These are phyloP conservation scores for Vitellaria paradoxa DNA, from an alignment of 179 eudicot species.

Conservation along the genomic window DNA sequence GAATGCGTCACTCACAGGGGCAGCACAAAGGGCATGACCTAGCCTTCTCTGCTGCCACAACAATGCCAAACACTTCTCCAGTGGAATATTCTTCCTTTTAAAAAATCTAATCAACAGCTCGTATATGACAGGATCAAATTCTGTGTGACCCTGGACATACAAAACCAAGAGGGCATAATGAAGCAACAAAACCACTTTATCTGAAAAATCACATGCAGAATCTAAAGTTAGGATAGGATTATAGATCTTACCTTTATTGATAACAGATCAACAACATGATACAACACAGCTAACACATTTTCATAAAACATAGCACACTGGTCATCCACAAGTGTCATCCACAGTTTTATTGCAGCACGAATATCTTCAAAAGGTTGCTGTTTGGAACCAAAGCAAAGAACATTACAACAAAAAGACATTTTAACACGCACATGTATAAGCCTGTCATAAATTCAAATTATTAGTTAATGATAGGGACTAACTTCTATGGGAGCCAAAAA, in stretches of 20 bases:
- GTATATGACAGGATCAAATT: conserved; percentile 53
- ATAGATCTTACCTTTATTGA: conserved; percentile 65
- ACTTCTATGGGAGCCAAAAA: conserved; percentile 13
- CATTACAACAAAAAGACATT: conserved; percentile 2
- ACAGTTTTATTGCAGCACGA: conserved; percentile 52
- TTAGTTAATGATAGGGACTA: conserved; percentile 16
- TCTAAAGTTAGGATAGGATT: not conserved
- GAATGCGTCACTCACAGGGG: conserved; percentile 61
- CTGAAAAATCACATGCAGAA: conserved; percentile 1
- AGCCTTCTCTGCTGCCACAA: conserved; percentile 87
- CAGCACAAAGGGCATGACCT: conserved; percentile 76
- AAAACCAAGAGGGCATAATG: conserved; percentile 18
- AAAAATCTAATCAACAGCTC: conserved; percentile 53
- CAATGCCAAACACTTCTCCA: conserved; percentile 47
- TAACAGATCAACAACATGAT: conserved; percentile 70
- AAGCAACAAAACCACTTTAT: conserved; percentile 1
- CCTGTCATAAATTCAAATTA: not conserved
- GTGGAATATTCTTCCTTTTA: conserved; percentile 46
- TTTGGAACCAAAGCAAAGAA: conserved; percentile 21
- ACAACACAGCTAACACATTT: conserved; percentile 48
- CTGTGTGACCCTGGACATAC: conserved; percentile 47
- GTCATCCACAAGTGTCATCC: conserved; percentile 41
- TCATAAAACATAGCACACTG: conserved; percentile 37
- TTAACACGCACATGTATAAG: not conserved
- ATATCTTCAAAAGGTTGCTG: conserved; percentile 62